Evolutionary conservation across 208 protist species (phyloP), one percentile per base, ranked within the genome.

Genomic region (Trypanosoma vivax): DNA sequence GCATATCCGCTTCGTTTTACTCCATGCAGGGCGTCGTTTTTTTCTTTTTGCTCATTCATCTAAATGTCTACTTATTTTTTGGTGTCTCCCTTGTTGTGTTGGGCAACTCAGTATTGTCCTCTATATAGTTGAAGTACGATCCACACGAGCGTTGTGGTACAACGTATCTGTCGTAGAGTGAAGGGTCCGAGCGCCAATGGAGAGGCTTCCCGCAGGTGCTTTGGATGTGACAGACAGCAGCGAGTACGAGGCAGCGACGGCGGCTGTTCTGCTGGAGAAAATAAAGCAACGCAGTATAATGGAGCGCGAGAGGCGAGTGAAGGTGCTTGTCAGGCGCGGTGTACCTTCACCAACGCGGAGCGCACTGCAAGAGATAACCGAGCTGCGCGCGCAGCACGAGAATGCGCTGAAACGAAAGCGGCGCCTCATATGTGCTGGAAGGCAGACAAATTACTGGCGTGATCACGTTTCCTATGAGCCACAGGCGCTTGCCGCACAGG

Each of bases 401-500:
- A 43, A 46, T 2, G 43, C 49, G 42, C 39, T 49, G 29, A 52
- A 9, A 21, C 6, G 53, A 19, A 13, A 50, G 16, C 16, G 37
- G 28, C 60, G 38, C 9, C 27, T 67, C 0, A 46, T 40, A 25
- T 27, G 40, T 13, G 34, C 33, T 13, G 46, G 49, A 13, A 45
- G 60, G 10, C 50, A 31, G 6, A 48, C 18, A 25, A 52, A 25
- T 5, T 42, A 34, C 3, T 67, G 50, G 50, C 13, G 30, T 5
- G 29, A 39, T 27, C 54, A 50, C 43, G 28, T 67, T 47, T 60
- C 60, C 1, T 60, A 53, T 38, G 46, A 60, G 24, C 60, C 37
- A 28, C 10, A 31, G 19, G 39, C 6, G 28, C 14, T 14, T 35
- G 19, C 5, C 0, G 10, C 55, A 13, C 18, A 28, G 0, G 2